These are phyloP conservation scores for Chlamydomonas eustigma DNA, from an alignment of 139 green algal species.

Conservation along the genomic window DNA sequence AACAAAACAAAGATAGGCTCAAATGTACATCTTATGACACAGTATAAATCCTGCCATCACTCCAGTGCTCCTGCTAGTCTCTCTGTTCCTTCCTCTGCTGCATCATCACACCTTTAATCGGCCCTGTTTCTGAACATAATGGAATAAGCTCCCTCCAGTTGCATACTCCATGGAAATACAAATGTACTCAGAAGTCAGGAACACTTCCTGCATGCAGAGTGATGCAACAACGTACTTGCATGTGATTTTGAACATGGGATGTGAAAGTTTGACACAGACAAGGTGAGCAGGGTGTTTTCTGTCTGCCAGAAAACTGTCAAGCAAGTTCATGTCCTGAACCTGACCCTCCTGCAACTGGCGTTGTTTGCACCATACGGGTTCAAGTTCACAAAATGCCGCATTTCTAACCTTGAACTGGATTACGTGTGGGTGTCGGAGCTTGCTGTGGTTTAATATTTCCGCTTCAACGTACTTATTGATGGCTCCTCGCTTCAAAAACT, in stretches of 20 bases:
- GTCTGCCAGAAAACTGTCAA: no score
- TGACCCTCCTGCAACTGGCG: no score
- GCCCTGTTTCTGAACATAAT: slow-evolving; percentile 70
- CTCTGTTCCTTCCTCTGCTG: neutral
- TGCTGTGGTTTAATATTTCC: slow-evolving; percentile 96
- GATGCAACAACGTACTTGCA: no score
- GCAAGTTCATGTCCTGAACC: no score
- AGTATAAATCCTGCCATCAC: no score
- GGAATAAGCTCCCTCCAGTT: slow-evolving; percentile 87
- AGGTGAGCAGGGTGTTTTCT: no score
- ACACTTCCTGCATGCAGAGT: slow-evolving; percentile 52
- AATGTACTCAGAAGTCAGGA: slow-evolving; percentile 80
- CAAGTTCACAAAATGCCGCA: no score
- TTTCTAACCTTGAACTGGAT: slow-evolving; percentile 61
- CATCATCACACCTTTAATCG: neutral
- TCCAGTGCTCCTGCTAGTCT: no score
- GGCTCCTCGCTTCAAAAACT: slow-evolving; percentile 39
- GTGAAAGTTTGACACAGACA: no score
- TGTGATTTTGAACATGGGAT: no score
- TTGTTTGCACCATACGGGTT: no score
- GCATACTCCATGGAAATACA: slow-evolving; percentile 92
- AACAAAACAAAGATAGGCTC: no score
- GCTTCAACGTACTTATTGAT: slow-evolving; percentile 94
- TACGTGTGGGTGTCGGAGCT: slow-evolving; percentile 92
- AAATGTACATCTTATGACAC: neutral